Percentiles rank a stretch among this genome's conserved stretches.
phyloP scores from a whole-genome alignment of 352 stramenopile species.

The Peronospora belbahrii region DNA sequence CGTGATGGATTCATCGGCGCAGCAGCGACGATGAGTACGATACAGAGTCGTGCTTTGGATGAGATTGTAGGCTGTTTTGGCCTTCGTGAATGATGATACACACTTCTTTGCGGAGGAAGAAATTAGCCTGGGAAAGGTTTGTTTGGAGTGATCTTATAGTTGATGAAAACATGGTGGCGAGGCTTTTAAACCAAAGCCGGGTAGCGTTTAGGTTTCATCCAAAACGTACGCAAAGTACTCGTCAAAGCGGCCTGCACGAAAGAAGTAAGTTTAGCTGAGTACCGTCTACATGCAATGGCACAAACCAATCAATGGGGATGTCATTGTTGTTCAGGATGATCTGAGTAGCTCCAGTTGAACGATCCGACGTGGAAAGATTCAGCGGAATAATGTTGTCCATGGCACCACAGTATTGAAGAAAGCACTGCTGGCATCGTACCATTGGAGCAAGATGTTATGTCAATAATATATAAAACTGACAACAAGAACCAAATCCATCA shows the following conservation, averaged over 20 bases:
- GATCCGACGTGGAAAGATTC: constrained; percentile 23
- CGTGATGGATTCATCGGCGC: constrained; percentile 22
- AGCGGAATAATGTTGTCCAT: background rate
- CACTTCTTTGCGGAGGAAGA: background rate
- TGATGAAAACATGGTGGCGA: background rate
- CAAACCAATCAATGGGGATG: constrained; percentile 45
- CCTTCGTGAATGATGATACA: background rate
- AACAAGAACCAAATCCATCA: constrained; percentile 1
- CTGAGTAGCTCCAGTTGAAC: constrained; percentile 73
- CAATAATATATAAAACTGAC: constrained; percentile 59
- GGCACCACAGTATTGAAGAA: background rate
- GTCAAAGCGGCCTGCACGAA: constrained; percentile 36
- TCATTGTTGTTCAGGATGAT: constrained; percentile 54
- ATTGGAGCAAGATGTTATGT: constrained; percentile 53
- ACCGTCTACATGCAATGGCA: background rate
- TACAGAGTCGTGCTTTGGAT: background rate
- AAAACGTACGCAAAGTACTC: constrained; percentile 60
- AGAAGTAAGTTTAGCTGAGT: background rate
- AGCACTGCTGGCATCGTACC: constrained; percentile 16
- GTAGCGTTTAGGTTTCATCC: constrained; percentile 43
- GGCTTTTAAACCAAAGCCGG: background rate
- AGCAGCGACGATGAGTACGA: constrained; percentile 11
- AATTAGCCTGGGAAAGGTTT: background rate
- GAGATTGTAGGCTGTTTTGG: background rate
- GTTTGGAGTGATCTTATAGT: background rate